Evolutionary conservation across 371 early-diverging fungal genomes (phyloP), one percentile per base, ranked within the genome.

Genomic region (Lichtheimia hyalospora): DNA sequence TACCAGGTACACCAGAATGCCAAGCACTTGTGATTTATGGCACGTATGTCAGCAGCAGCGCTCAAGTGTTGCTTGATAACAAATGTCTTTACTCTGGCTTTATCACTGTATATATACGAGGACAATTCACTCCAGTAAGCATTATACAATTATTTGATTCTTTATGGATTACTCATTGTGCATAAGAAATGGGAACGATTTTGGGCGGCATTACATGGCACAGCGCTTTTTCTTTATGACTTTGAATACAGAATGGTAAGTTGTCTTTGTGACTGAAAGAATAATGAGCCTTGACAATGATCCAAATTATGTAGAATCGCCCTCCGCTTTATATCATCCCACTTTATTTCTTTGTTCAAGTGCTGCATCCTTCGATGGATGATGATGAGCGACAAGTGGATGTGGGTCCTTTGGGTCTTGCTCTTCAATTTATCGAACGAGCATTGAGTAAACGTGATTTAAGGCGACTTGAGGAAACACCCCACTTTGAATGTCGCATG

Each of bases 371-470:
- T 12, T 63, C 75, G 1, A 65, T 63, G 5, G 73, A 71, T 5
- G 79, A 79, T 34, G 76, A 79, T 50, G 79, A 79, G n/a, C 66
- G 69, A 6, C 65, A 68, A 46, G 79, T 79, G 0, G 79, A 77
- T 54, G 75, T 75, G 12, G 79, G 79, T 1, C 61, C 70, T 0
- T 49, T 71, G 28, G 79, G 79, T 0, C 56, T 79, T 14, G 76
- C 76, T 1, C 50, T 79, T 8, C 79, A 79, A 24, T 79, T 79
- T 49, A 66, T 69, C 8, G 65, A 70, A 44, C 53, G 52, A 7
- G 61, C 62, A 23, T 23, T 64, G 0, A 54, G 46, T 24, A 27
- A 40, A 21, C 58, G 41, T 24, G 55, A 52, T 21, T 40, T 51
- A 13, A 28, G 49, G 5, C 51, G 54, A 21, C 25, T 60, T 8